Base-by-base conservation (phyloP, 1,139 yeast species). In the Yamadazyma sp. region DNA sequence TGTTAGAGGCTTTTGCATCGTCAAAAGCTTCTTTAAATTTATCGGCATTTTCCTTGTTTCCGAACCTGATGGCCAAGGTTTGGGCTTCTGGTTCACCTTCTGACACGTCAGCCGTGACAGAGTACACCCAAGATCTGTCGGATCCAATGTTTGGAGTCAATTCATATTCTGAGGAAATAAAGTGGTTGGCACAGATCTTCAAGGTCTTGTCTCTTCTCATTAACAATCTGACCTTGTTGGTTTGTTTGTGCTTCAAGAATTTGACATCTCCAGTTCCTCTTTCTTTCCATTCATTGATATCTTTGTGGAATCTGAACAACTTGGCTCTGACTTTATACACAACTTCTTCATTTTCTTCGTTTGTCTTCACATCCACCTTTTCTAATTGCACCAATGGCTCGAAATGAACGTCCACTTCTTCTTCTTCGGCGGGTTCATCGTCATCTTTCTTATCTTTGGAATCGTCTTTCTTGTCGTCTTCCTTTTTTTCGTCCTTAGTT, bases 191-290 rank as follows among this genome's bases (percentile, higher is more conserved):
- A 69, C 98, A 92, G 57, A 94, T 85, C 78, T 92, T 92, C 61
- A 90, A 79, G 41, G 97, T 92, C 76, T 92, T 92, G 73, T 92
- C 98, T 73, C 98, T 88, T 79, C 98, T 87, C 98, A 92, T 92
- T 61, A 92, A 76, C 51, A 92, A 69, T 71, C 98, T 84, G 48
- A 86, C 86, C 71, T 87, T 90, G 42, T 78, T 76, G 42, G 88
- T 71, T 45, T 70, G 70, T 68, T 87, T 88, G 73, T 90, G 96
- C 72, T 92, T 79, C 62, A 92, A 80, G 67, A 92, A 88, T 70
- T 90, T 88, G 56, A 90, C 97, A 60, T 92, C 98, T 56, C 98
- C 99, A 32, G 97, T 89, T 53, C 98, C 98, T 74, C 98, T 86
- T 75, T 94, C 99, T 68, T 94, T 92, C 98, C 99, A 92, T 70